Evolutionary conservation across 306 rosid species (phyloP), one percentile per base, ranked within the genome.

Genomic region (Trichosanthes truncata): DNA sequence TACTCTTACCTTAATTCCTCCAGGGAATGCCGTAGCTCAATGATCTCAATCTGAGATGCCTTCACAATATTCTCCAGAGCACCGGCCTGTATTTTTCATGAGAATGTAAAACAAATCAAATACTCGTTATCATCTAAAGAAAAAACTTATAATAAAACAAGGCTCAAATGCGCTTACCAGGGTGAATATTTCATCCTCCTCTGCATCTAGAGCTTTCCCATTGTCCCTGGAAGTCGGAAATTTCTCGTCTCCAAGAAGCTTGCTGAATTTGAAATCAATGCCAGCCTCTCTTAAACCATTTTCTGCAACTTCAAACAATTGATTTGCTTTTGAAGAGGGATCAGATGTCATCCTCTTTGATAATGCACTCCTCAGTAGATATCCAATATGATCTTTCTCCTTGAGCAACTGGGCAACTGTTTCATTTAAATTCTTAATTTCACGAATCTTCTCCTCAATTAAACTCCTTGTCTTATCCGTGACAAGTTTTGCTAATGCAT

Each of bases 351-450:
- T 85, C 85, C 91, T 91, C 86, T 81, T 93, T 0, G 94, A 91
- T 86, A 93, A 83, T 43, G 97, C 96, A 65, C 97, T 93, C 79
- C 97, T 87, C 29, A 95, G 98, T 72, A 95, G 84, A 17, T 92
- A 93, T 78, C 98, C 98, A 89, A 95, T 90, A 79, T 95, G 98
- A 80, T 93, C 99, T 88, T 95, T 93, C 87, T 93, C 97, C 82
- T 59, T 86, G 23, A 87, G 87, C 76, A 95, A 83, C 84, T 82
- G 90, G 85, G 82, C 82, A 75, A 85, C 89, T 5, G 84, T 88
- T 83, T 91, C 97, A 83, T 93, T 92, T 74, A 95, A 89, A 85
- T 86, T 81, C 84, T 71, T 87, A n/a, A 93, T 86, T 83, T 90
- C 82, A 3, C 41, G 78, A 83, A 79, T 81, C 87, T 93, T 95